Conservation (phyloP, 352 stramenopile species). For the Phytophthora sp. region DNA sequence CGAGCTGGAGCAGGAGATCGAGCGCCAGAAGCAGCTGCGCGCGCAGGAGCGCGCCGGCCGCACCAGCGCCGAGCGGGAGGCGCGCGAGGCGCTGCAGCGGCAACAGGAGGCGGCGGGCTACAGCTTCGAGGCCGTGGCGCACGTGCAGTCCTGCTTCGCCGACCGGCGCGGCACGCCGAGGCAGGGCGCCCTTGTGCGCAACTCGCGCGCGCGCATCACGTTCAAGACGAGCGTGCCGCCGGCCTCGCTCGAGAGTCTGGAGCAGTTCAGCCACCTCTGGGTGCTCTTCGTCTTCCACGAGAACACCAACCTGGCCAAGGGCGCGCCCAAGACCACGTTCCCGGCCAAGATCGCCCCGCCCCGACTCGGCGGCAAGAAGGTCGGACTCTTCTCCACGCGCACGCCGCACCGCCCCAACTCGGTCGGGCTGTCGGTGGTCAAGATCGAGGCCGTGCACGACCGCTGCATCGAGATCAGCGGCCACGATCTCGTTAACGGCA, state of each 20-base stretch:
- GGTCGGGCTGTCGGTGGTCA: slow-evolving; percentile 92
- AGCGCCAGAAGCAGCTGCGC: slow-evolving; percentile 71
- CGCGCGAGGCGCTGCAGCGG: slow-evolving; percentile 65
- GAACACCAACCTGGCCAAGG: slow-evolving; percentile 86
- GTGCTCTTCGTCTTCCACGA: slow-evolving; percentile 93
- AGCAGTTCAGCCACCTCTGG: slow-evolving; percentile 91
- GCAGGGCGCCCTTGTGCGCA: slow-evolving; percentile 77
- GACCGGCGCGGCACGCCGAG: slow-evolving; percentile 87
- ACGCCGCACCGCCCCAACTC: slow-evolving; percentile 97
- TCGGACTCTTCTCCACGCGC: slow-evolving; percentile 96
- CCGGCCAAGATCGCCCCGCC: slow-evolving; percentile 83
- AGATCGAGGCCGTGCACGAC: slow-evolving; percentile 87
- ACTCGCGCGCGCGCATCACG: slow-evolving; percentile 68
- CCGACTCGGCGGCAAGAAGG: slow-evolving; percentile 77
- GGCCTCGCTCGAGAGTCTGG: slow-evolving; percentile 75
- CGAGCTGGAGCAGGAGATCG: slow-evolving; percentile 67
- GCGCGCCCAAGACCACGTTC: slow-evolving; percentile 64
- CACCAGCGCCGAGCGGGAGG: slow-evolving; percentile 75
- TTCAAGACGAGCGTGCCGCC: slow-evolving; percentile 81
- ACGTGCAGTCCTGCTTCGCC: slow-evolving; percentile 85
- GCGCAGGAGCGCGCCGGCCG: slow-evolving; percentile 75
- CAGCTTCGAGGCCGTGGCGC: slow-evolving; percentile 68
- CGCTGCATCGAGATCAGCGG: slow-evolving; percentile 91
- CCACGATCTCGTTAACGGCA: slow-evolving; percentile 96
- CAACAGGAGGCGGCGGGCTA: slow-evolving; percentile 71